These are phyloP conservation scores for Didymella pomorum DNA, from an alignment of 2,329 filamentous ascomycete species.

Conservation along the genomic window DNA sequence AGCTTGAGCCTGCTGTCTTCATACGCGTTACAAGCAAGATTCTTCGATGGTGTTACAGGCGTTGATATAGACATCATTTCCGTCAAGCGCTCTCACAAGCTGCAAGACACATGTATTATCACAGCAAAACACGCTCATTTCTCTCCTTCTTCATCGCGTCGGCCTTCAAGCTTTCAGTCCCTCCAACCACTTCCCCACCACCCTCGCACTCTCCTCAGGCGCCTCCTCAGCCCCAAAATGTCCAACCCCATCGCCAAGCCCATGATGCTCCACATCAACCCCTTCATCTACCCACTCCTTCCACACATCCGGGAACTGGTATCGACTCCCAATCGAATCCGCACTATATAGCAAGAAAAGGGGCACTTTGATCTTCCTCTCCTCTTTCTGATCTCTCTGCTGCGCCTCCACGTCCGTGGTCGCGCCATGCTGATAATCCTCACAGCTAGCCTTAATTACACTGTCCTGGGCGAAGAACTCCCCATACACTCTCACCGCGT, in stretches of 20 bases:
- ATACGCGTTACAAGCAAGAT: not conserved
- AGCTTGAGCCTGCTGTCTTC: not conserved
- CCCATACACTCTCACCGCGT: slow-evolving; percentile 54
- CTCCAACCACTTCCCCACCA: slow-evolving; percentile 47
- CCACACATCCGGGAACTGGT: slow-evolving; percentile 63
- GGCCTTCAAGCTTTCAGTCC: slow-evolving; percentile 4
- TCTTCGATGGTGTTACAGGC: not conserved
- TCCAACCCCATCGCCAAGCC: slow-evolving; percentile 58
- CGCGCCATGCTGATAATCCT: slow-evolving; percentile 65
- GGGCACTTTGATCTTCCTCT: slow-evolving; percentile 57
- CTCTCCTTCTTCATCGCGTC: not conserved
- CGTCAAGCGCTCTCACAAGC: slow-evolving; percentile 3
- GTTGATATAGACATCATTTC: not conserved
- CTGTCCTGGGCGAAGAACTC: slow-evolving; percentile 53
- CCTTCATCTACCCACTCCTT: slow-evolving; percentile 53
- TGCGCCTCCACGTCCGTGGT: slow-evolving; percentile 63
- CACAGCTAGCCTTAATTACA: slow-evolving; percentile 60
- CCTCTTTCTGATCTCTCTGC: slow-evolving; percentile 55
- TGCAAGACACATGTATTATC: not conserved
- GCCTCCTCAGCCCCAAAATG: slow-evolving; percentile 66
- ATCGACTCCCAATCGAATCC: slow-evolving; percentile 59
- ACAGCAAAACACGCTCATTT: not conserved
- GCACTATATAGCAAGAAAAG: slow-evolving; percentile 62
- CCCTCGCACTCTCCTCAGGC: slow-evolving; percentile 56
- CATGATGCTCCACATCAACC: slow-evolving; percentile 60